These are phyloP conservation scores for Xylariaceae sp. DNA, from an alignment of 2,329 filamentous ascomycete genomes.

Conservation along the genomic window DNA sequence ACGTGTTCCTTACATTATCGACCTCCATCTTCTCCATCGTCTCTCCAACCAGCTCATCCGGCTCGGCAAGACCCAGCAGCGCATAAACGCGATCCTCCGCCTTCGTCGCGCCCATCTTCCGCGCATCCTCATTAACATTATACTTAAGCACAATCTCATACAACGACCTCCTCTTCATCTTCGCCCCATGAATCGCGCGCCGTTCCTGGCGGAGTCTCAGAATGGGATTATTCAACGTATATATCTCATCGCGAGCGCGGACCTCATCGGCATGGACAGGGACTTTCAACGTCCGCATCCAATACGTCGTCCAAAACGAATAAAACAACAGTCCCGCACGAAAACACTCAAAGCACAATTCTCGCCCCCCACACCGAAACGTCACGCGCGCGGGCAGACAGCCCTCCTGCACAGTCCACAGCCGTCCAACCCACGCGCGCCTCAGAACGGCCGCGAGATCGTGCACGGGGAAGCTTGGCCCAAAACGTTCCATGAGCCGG, in stretches of 20 bases:
- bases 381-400: conserved; percentile 13
- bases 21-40: conserved; percentile 12
- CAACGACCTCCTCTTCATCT: conserved; percentile 14
- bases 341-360: conserved; percentile 18
- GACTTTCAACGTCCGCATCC: conserved; percentile 16
- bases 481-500: conserved; percentile 22
- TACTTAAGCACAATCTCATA: conserved; percentile 31
- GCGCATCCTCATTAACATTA: conserved; percentile 25
- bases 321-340: conserved; percentile 27
- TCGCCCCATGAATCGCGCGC: conserved; percentile 27
- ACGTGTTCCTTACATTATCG: conserved; percentile 7
- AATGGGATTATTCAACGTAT: conserved; percentile 21
- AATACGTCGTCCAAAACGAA: conserved; percentile 31
- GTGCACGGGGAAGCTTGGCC: conserved; percentile 25
- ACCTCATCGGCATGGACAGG: conserved; percentile 18
- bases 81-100: conserved; percentile 33
- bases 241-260: conserved; percentile 20
- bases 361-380: conserved; percentile 17
- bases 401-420: conserved; percentile 36
- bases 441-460: conserved; percentile 28
- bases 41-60: conserved; percentile 19
- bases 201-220: conserved; percentile 30
- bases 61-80: conserved; percentile 29
- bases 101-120: conserved; percentile 27
- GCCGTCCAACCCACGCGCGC: conserved; percentile 30